Evolutionary conservation across 495 filamentous ascomycete genomes (phyloP), one percentile per base, ranked within the genome.

Genomic region (Xylaria flabelliformis): DNA sequence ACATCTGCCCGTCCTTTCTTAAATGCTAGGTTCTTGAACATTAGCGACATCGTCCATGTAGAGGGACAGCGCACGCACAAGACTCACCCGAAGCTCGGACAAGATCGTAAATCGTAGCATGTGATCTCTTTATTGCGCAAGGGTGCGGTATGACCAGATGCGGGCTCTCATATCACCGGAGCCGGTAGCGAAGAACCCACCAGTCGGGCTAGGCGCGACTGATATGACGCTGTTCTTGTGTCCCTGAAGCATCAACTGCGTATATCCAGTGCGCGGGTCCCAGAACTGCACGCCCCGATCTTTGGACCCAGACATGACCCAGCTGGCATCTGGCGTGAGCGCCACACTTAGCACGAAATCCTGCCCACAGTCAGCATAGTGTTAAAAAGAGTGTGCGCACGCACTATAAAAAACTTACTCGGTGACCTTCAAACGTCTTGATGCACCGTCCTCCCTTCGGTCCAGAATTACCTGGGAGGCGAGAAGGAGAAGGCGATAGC

Each of bases 191-290:
- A 97, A 97, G 74, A 90, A 87, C 51, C 90, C 89, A 69, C 92
- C 92, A 34, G 85, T 90, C 5, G 94, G 94, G 81, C 93, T 94
- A 42, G 94, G 93, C 15, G 94, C 93, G 51, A 97, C 94, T 32
- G 92, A 94, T 77, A 97, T 96, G 69, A 97, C 94, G 41, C 92
- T 94, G 83, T 97, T 96, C 84, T 95, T 95, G 80, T 97, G 94
- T 39, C 94, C 94, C 80, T 97, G 94, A 65, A 97, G 88, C 93
- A 95, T 96, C 82, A 97, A 89, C 80, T 97, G 94, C 7, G 94
- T 92, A 77, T 91, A 91, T 15, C 94, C 94, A 59, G 92, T 96
- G 76, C 90, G 88, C 17, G 94, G 93, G 78, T 97, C 92, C 94
- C 94, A 97, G 85, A 97, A 97, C 80, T 96, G 94, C 24, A 97